phyloP scores from a whole-genome alignment of 1,139 yeast species.

The Kodamaea derodonti region DNA sequence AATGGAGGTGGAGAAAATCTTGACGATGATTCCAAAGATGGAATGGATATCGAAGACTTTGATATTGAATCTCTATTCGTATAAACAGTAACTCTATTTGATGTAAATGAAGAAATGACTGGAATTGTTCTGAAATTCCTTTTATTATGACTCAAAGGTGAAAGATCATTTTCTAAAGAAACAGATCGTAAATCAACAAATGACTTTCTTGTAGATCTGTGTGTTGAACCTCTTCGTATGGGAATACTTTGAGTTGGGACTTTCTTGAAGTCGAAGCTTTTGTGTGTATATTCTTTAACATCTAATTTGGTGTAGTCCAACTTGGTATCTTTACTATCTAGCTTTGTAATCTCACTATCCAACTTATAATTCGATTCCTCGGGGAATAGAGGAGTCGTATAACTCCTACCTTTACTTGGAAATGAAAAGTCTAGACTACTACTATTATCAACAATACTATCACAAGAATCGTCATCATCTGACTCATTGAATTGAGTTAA shows the following conservation, averaged over 20 bases:
- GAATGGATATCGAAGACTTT: conserved; percentile 3
- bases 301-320: not conserved
- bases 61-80: conserved; percentile 2
- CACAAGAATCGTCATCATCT: conserved; percentile 5
- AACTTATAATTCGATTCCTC: conserved; percentile 4
- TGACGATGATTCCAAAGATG: conserved; percentile 1
- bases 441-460: conserved; percentile 1
- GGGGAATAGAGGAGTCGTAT: conserved; percentile 6
- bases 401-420: not conserved
- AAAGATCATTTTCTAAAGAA: not conserved
- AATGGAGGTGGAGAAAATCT: conserved; percentile 4
- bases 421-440: conserved; percentile 2
- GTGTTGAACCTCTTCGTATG: conserved; percentile 3
- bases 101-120: not conserved
- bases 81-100: conserved; percentile 2
- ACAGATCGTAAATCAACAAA: conserved; percentile 1
- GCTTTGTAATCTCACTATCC: not conserved
- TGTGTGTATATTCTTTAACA: not conserved
- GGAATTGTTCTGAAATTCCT: not conserved
- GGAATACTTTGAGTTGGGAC: conserved; percentile 4
- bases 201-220: conserved; percentile 1
- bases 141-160: not conserved
- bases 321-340: not conserved
- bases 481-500: conserved; percentile 7
- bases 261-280: not conserved